Conservation (phyloP, 2,329 filamentous ascomycete genomes). For the Aspergillus jensenii region DNA sequence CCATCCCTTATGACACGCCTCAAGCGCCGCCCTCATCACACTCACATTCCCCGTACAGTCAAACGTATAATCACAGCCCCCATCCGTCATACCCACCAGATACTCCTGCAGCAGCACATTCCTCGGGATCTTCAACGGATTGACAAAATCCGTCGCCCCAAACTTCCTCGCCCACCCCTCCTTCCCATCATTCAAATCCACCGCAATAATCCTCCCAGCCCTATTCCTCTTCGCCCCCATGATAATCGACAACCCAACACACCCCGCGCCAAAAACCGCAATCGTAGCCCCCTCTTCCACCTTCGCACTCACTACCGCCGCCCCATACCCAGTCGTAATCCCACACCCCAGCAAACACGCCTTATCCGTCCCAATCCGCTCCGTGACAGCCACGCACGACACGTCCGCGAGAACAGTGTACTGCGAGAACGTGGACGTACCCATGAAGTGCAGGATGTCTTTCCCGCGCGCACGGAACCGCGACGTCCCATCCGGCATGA, state of each 20-base stretch:
- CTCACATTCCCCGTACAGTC: constrained; percentile 97
- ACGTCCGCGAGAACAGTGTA: constrained; percentile 99
- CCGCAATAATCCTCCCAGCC: constrained; percentile 62
- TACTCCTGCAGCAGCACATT: constrained; percentile 81
- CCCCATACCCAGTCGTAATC: constrained; percentile 97
- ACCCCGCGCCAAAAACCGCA: constrained; percentile 92
- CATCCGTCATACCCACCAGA: constrained; percentile 96
- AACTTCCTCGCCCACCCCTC: constrained; percentile 93
- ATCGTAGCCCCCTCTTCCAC: constrained; percentile 87
- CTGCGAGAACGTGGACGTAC: constrained; percentile 96
- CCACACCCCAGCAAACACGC: constrained; percentile 95
- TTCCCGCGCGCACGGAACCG: constrained; percentile 95
- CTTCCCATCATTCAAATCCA: constrained; percentile 83
- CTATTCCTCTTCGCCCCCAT: constrained; percentile 87
- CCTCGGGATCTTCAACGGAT: constrained; percentile 72
- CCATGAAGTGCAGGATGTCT: constrained; percentile 98
- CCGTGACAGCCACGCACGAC: constrained; percentile 90
- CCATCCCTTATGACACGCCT: constrained; percentile 99
- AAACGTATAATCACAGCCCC: constrained; percentile 97
- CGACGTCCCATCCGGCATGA: constrained; percentile 96
- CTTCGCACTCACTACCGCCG: constrained; percentile 87
- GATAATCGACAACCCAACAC: constrained; percentile 91
- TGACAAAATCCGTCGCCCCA: constrained; percentile 94
- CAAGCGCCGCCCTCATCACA: constrained; percentile 92
- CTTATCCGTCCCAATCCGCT: constrained; percentile 89